Evolutionary conservation across 106 monocot species (phyloP), one percentile per base, ranked within the genome.

Genomic region (Dendrobium officinale): DNA sequence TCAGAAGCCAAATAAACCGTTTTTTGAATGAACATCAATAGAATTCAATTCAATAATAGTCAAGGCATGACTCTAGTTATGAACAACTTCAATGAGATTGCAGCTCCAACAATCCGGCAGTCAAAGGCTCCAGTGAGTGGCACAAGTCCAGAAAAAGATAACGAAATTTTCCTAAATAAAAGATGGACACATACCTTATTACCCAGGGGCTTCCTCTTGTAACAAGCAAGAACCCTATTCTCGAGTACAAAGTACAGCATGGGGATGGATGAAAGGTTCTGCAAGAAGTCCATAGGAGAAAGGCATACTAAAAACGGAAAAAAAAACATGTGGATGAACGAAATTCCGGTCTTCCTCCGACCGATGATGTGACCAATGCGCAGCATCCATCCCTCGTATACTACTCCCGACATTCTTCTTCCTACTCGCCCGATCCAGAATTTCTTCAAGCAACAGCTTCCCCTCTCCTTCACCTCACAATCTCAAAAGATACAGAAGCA

Each of bases 381-480:
- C 0, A 88, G 92, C 92, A 98, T 91, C 97, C 97, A 98, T 64
- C 97, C 94, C 55, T 98, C 94, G 33, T 89, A 84, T 13, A 91
- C 86, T 49, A 89, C 87, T 80, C 86, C 88, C 79, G 86, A 85
- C 88, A 88, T 86, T 79, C 55, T 54, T 73, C 49, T 45, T 11
- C 37, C 55, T 42, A 9, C 80, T 40, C 72, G 11, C 27, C 16
- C 48, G 24, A 54, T 73, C 56, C 22, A 75, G 42, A 73, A 59
- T 24, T 42, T 29, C 80, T 78, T 37, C 58, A 75, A 27, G 0
- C 48, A 49, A 49, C 9, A 26, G 26, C 26, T 48, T 24, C 48
- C 48, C 48, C 49, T 48, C 76, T 49, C 76, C 76, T 24, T 48
- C 13, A 76, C 49, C 76, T 26, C 76, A 48, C 49, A 76, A 76